Evolutionary conservation across 345 rosid genomes (phyloP).

Genomic region (Litchi chinensis): DNA sequence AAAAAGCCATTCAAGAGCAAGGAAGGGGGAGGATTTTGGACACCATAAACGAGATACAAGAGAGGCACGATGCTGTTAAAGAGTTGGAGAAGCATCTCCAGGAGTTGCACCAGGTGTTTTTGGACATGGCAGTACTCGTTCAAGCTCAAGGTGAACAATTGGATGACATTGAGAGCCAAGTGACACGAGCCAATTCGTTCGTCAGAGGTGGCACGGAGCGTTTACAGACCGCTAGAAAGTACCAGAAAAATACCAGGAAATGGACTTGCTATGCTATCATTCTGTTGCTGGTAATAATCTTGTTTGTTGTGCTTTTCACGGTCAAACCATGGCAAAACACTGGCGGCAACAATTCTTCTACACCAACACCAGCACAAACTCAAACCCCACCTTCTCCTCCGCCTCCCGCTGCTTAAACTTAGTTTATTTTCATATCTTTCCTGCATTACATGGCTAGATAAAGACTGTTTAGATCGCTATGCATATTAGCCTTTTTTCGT

Average conservation of each 20-base stretch:
- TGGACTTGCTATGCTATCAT: conserved; percentile 74
- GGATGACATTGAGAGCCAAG: conserved; percentile 81
- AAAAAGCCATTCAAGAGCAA: conserved; percentile 90
- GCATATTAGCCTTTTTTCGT: not conserved
- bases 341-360: not conserved
- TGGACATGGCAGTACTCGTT: conserved; percentile 86
- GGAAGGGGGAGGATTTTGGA: conserved; percentile 81
- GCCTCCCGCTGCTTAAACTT: not conserved
- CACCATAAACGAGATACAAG: conserved; percentile 81
- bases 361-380: not conserved
- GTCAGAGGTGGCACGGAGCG: conserved; percentile 60
- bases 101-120: conserved; percentile 88
- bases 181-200: conserved; percentile 70
- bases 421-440: not conserved
- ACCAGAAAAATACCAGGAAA: conserved; percentile 77
- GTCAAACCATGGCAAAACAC: conserved; percentile 63
- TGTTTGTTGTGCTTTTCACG: conserved; percentile 56
- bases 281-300: conserved; percentile 60
- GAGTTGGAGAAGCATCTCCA: conserved; percentile 75
- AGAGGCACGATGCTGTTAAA: conserved; percentile 86
- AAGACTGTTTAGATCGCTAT: not conserved
- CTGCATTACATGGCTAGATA: too few species aligned
- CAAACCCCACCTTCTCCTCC: not conserved
- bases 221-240: conserved; percentile 58
- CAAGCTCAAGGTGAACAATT: conserved; percentile 76